These are phyloP conservation scores for Pterocarpus santalinus DNA, from an alignment of 306 rosid species.

Conservation along the genomic window DNA sequence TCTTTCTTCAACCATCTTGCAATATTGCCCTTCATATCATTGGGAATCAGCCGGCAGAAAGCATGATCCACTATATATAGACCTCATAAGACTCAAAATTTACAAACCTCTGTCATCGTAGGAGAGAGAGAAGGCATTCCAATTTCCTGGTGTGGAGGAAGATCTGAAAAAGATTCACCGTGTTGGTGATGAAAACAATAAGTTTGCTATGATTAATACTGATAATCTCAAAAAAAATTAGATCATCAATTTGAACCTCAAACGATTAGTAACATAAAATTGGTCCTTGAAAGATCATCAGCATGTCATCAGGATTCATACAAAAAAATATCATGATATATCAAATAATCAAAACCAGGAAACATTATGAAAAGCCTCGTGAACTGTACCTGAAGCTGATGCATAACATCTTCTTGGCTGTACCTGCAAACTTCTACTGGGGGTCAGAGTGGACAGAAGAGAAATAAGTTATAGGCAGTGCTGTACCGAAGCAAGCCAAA, in stretches of 20 bases:
- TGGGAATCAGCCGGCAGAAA: conserved; percentile 50
- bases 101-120: conserved; percentile 91
- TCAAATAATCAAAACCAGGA: not conserved
- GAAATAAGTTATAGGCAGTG: conserved; percentile 40
- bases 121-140: conserved; percentile 99
- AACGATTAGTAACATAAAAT: not conserved
- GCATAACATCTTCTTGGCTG: conserved; percentile 75
- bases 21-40: conserved; percentile 83
- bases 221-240: not conserved
- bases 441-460: conserved; percentile 21
- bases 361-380: no score
- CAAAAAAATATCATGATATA: no score
- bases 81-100: conserved; percentile 40
- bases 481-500: conserved; percentile 28
- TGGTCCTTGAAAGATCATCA: not conserved
- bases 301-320: no score
- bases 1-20: conserved; percentile 99
- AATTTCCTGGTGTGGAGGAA: conserved; percentile 96
- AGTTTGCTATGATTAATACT: conserved; percentile 12
- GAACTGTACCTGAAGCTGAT: conserved; percentile 78
- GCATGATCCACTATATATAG: conserved; percentile 27
- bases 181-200: conserved; percentile 43
- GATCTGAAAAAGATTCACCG: conserved; percentile 68
- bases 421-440: conserved; percentile 61
- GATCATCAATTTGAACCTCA: not conserved